Evolutionary conservation across 257 asterid species (phyloP).

Genomic region (Nicotiana tabacum): DNA sequence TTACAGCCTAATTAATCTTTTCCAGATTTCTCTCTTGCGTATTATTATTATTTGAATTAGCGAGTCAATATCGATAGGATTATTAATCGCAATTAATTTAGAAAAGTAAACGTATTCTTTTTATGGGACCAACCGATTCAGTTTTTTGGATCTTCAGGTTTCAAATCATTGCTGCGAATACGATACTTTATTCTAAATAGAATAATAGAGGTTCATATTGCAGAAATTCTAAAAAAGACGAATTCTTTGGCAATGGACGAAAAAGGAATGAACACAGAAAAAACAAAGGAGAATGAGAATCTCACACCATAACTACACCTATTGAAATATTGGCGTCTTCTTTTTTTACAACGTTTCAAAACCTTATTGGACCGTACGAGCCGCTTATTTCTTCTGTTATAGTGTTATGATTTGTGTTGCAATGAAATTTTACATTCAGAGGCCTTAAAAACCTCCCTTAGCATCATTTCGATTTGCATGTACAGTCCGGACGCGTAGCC

Average conservation of each 20-base stretch:
- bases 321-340: no score
- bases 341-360: neutral
- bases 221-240: neutral
- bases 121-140: neutral
- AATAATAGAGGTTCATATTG: neutral
- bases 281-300: neutral
- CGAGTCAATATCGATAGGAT: no score
- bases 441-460: no score
- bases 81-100: no score
- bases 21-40: no score
- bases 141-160: neutral
- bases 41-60: no score
- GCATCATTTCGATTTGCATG: no score
- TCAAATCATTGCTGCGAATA: neutral
- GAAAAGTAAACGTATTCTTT: neutral
- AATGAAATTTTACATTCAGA: no score
- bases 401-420: no score
- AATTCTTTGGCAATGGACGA: neutral
- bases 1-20: neutral
- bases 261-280: no score
- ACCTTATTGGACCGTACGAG: conserved; percentile 9
- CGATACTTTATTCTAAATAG: neutral
- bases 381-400: neutral
- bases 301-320: neutral
- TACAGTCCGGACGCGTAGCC: no score